Evolutionary conservation across 2,329 filamentous ascomycete species (phyloP), one percentile per base, ranked within the genome.

Genomic region (Hypoxylon sp.): DNA sequence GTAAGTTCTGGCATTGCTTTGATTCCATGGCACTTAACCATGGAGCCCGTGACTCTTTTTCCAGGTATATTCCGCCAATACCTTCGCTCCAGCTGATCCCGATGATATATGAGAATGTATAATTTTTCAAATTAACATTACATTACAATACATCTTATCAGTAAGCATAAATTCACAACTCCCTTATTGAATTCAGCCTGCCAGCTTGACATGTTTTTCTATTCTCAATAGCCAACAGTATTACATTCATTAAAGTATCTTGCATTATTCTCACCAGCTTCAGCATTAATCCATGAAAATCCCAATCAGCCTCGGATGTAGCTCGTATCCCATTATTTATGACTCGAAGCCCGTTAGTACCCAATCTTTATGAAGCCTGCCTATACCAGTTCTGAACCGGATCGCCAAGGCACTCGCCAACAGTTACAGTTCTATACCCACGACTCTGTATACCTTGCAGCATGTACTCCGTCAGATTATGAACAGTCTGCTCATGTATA

Each of bases 351-450:
- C 5, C 39, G 32, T 15, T 4, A 6, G 15, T 13, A 11, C 7
- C 31, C 10, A 27, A 15, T 17, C 7, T 29, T 15, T 60, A 65
- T 8, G 50, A 24, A 32, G 37, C 63, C 32, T 67, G 61, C 35
- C 72, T 67, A 72, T 86, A 86, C 84, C 84, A 86, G 52, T 80
- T 77, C 11, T 73, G 77, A 6, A 64, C 62, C 5, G 82, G 73
- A 65, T 86, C 82, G 5, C 79, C 80, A 39, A 86, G 74, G 65
- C 84, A 86, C 55, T 84, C 79, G 3, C 83, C 84, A 27, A 85
- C 79, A 0, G 82, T 82, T 35, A 84, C 82, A 63, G 77, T 78
- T 52, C 48, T 72, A 60, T 76, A 78, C 0, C 81, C 82, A n/a
- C 79, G 75, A 4, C 60, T 69, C 29, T 74, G 70, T 35, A 84